These are phyloP conservation scores for Venturiaceae sp. DNA, from an alignment of 2,329 filamentous ascomycete species.

Conservation along the genomic window DNA sequence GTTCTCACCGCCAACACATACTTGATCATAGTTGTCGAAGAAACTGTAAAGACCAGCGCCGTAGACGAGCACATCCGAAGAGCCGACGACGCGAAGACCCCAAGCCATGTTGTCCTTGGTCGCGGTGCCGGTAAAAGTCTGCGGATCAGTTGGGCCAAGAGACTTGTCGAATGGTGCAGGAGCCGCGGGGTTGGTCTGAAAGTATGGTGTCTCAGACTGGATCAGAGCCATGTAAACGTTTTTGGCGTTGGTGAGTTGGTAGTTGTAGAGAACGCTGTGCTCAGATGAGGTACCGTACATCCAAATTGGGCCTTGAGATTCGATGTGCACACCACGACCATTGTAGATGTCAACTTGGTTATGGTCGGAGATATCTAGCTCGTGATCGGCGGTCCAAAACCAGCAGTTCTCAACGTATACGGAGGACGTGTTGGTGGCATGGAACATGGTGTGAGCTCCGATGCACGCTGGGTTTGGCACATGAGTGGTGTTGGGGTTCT, in stretches of 20 bases:
- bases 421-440: constrained; percentile 45
- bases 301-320: constrained; percentile 70
- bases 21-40: constrained; percentile 48
- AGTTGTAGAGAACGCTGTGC: constrained; percentile 62
- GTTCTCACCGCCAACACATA: constrained; percentile 34
- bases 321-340: constrained; percentile 72
- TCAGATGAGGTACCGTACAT: constrained; percentile 57
- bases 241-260: constrained; percentile 50
- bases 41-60: constrained; percentile 46
- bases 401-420: constrained; percentile 83
- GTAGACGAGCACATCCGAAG: constrained; percentile 33
- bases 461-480: constrained; percentile 53
- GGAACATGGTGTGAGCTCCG: constrained; percentile 58
- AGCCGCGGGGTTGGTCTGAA: constrained; percentile 54
- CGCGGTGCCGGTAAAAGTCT: constrained; percentile 22
- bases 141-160: constrained; percentile 31
- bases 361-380: constrained; percentile 66
- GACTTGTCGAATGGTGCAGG: constrained; percentile 45
- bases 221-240: constrained; percentile 55
- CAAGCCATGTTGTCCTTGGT: constrained; percentile 36
- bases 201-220: constrained; percentile 65
- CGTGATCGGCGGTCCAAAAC: constrained; percentile 87
- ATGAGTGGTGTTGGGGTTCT: constrained; percentile 58
- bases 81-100: constrained; percentile 33
- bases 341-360: constrained; percentile 78